phyloP scores from a whole-genome alignment of 75 land plant species.

The Picea glauca region DNA sequence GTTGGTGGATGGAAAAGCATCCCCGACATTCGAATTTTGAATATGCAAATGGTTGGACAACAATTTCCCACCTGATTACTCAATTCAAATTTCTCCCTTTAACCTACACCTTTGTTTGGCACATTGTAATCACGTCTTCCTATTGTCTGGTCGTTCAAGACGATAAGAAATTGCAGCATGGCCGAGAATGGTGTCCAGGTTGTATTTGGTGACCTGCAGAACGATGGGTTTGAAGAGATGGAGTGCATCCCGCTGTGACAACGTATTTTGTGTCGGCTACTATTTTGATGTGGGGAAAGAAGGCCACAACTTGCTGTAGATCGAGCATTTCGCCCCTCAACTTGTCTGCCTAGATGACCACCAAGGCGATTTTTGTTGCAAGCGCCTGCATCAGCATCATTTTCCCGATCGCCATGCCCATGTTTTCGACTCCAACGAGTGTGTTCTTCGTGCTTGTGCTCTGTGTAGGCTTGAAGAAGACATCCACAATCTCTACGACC shows the following conservation, averaged over 20 bases:
- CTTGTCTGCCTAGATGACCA: constrained; percentile 67
- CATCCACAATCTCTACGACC: constrained; percentile 14
- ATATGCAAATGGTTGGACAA: too few relatives aligned
- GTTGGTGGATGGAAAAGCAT: too few relatives aligned
- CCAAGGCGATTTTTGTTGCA: constrained; percentile 64
- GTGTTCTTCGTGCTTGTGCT: constrained; percentile 48
- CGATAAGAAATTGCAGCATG: too few relatives aligned
- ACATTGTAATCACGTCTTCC: neutral
- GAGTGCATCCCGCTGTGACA: too few relatives aligned
- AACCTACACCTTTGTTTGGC: too few relatives aligned
- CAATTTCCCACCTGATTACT: too few relatives aligned
- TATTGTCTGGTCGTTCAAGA: too few relatives aligned
- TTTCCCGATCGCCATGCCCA: constrained; percentile 92
- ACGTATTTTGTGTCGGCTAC: constrained; percentile 13
- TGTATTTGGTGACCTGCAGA: too few relatives aligned
- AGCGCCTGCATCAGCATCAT: constrained; percentile 81
- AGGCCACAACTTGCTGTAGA: constrained; percentile 85
- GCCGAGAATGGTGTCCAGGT: too few relatives aligned
- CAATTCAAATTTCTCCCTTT: too few relatives aligned
- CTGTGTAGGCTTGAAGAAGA: constrained; percentile 45
- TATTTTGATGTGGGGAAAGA: constrained; percentile 66
- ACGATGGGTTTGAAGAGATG: too few relatives aligned
- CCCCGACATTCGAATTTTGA: too few relatives aligned
- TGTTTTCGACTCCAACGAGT: constrained; percentile 82
- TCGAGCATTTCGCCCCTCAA: constrained; percentile 92